Evolutionary conservation across 345 rosid genomes (phyloP), one percentile per base, ranked within the genome.

Genomic region (Sonneratia caseolaris): DNA sequence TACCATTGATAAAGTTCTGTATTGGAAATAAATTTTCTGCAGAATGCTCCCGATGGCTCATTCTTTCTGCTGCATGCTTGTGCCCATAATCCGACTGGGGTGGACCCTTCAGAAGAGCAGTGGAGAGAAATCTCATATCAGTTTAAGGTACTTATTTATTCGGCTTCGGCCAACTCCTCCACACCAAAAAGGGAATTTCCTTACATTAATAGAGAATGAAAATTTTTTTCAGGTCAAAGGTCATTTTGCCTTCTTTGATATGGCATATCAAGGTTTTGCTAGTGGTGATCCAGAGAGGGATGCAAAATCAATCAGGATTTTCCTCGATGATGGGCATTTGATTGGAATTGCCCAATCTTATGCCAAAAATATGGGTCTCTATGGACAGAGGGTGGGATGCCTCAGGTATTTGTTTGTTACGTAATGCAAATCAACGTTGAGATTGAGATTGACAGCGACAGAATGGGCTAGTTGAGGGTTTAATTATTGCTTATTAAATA

Each of bases 251-350:
- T 87, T 94, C 82, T 94, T 94, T 77, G 98, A 94, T 76, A 94
- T 91, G 98, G 98, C 98, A 22, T 94, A 91, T 81, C 98, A 94
- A 89, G 97, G 97, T 70, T 94, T 94, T 77, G 98, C 98, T 21
- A 89, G 96, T 75, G 97, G 98, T 71, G 96, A 94, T 82, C 97
- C 98, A 53, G 93, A 81, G 71, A 91, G 84, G 79, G 98, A 94
- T 83, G 97, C 98, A 68, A 91, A 94, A 75, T 78, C 98, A 65
- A 91, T 94, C 73, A 84, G 97, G 82, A 94, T 94, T 80, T 94
- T 94, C 76, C 93, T 94, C 24, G 83, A 87, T 81, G 98, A 94
- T 74, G 95, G 98, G 59, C 97, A 91, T 80, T 83, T 78, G 35
- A 84, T 94, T 73, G 98, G 98, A 80, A 86, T 94, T 74, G 81